Evolutionary conservation across 2,329 filamentous ascomycete species (phyloP).

Genomic region (Rhynchosporium agropyri): DNA sequence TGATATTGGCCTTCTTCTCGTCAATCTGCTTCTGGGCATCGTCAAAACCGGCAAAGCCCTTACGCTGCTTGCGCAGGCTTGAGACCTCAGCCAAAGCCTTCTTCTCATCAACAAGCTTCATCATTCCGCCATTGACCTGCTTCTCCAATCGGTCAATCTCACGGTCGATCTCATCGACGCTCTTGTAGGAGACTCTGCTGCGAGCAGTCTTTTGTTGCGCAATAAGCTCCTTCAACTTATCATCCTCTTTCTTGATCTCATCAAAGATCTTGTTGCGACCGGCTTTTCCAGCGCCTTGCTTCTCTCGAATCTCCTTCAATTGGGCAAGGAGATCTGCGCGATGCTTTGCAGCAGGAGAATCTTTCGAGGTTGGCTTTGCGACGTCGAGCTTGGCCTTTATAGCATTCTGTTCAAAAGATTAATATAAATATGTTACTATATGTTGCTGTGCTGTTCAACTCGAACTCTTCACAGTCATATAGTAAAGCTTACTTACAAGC

Average conservation of each 20-base stretch:
- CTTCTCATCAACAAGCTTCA: slow-evolving; percentile 97
- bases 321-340: slow-evolving; percentile 83
- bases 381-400: slow-evolving; percentile 87
- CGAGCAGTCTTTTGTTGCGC: slow-evolving; percentile 85
- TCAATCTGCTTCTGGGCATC: slow-evolving; percentile 87
- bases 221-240: slow-evolving; percentile 82
- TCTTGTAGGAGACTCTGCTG: slow-evolving; percentile 82
- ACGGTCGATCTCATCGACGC: slow-evolving; percentile 80
- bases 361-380: slow-evolving; percentile 79
- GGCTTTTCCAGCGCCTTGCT: slow-evolving; percentile 87
- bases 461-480: background rate
- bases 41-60: slow-evolving; percentile 86
- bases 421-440: slow-evolving; percentile 27
- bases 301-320: slow-evolving; percentile 79
- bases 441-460: slow-evolving; percentile 11
- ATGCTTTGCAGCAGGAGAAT: slow-evolving; percentile 77
- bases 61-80: slow-evolving; percentile 82
- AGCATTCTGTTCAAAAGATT: slow-evolving; percentile 64
- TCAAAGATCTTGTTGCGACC: slow-evolving; percentile 78
- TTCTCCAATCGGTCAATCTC: slow-evolving; percentile 81
- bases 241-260: slow-evolving; percentile 89
- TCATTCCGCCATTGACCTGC: slow-evolving; percentile 83
- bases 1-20: slow-evolving; percentile 82
- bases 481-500: slow-evolving; percentile 52
- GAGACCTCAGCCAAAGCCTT: slow-evolving; percentile 86